Base-by-base conservation (phyloP, 1,139 yeast species). In the Ogataea hybrid region DNA sequence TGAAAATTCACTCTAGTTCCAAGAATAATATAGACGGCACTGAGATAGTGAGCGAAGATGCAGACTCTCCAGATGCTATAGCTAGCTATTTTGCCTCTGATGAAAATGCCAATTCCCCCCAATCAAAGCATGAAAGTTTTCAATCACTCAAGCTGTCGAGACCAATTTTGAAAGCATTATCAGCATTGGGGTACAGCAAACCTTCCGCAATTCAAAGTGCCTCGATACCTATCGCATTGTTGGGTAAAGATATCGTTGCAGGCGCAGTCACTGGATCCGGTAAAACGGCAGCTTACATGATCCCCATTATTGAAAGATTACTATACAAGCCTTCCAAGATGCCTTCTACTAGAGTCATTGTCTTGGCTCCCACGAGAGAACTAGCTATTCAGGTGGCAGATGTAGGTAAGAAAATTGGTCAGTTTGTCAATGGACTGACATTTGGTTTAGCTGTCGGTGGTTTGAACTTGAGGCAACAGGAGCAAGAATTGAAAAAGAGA, bases 231-330 rank as follows among this genome's bases (percentile, higher is more conserved):
- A 81, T 90, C 43, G 96, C 97, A 0, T 72, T 92, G 33, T 66
- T 86, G 52, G 98, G 98, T 54, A 90, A 87, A 59, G 98, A 70
- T 71, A 79, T 92, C 41, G 96, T 92, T 53, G 99, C 98, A n/a
- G 97, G 97, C 70, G 98, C 98, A 28, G 96, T 87, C 21, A 92
- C 99, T 3, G 99, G 99, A 69, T 89, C 97, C 27, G 99, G 99
- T 77, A 92, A 92, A 63, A 94, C 99, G 15, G 98, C 97, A 5
- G 98, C 98, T 2, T 92, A 88, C 60, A 81, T 92, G 83, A 85
- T 92, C 44, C 99, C 98, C 14, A 87, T 92, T 30, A 79, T 94
- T 47, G 98, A 94, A 67, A 81, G 98, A 66, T 71, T 94, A 35
- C 68, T 92, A 25, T 92, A 84, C 65, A 85, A 94, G 56, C 97